Percentiles rank a stretch among this genome's conserved stretches.
phyloP scores from a whole-genome alignment of 768 basidiomycete species.

The Boletus sp. region DNA sequence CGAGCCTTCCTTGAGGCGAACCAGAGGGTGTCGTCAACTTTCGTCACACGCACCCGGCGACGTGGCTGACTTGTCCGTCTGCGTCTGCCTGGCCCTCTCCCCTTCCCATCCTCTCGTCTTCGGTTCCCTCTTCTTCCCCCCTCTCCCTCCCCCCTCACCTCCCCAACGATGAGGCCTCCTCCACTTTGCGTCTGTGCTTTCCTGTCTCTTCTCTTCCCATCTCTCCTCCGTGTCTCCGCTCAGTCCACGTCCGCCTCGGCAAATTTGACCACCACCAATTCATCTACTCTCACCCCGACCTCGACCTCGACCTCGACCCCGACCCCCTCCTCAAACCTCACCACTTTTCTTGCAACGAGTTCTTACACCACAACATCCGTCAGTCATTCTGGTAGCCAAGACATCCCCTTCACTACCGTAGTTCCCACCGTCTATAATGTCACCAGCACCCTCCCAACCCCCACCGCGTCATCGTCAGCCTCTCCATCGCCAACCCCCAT shows the following conservation, averaged over 20 bases:
- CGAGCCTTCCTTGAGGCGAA: slow-evolving; percentile 2
- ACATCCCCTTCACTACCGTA: slow-evolving; percentile 48
- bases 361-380: slow-evolving; percentile 49
- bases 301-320: slow-evolving; percentile 2
- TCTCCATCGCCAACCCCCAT: slow-evolving; percentile 34
- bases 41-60: slow-evolving; percentile 17
- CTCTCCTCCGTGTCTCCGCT: slow-evolving; percentile 34
- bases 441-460: slow-evolving; percentile 50
- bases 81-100: slow-evolving; percentile 6
- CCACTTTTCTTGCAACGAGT: slow-evolving; percentile 53
- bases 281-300: neutral
- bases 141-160: neutral
- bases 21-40: slow-evolving; percentile 6
- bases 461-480: slow-evolving; percentile 45
- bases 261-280: slow-evolving; percentile 14
- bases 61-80: slow-evolving; percentile 31
- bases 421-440: slow-evolving; percentile 63
- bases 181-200: neutral
- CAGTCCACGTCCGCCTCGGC: slow-evolving; percentile 32
- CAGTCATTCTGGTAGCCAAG: slow-evolving; percentile 45
- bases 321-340: slow-evolving; percentile 32
- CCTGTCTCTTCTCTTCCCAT: slow-evolving; percentile 27
- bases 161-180: slow-evolving; percentile 13
- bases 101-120: neutral
- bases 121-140: neutral